Evolutionary conservation across 345 rosid species (phyloP).

Genomic region (Pistacia vera): DNA sequence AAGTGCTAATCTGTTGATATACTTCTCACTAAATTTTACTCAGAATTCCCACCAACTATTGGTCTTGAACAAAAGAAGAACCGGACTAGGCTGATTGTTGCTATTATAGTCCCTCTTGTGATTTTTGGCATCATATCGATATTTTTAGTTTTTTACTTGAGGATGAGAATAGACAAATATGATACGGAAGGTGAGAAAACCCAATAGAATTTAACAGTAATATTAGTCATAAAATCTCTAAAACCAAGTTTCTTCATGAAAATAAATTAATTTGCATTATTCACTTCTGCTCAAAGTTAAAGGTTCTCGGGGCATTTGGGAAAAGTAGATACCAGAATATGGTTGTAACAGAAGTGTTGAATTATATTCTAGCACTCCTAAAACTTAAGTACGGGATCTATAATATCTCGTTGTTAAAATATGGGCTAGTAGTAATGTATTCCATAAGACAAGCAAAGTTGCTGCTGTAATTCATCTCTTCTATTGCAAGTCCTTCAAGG

Average conservation of each 20-base stretch:
- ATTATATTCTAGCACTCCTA: no score
- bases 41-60: constrained; percentile 25
- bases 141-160: not conserved
- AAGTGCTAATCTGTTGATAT: no score
- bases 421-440: no score
- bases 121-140: constrained; percentile 10
- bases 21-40: not conserved
- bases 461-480: not conserved
- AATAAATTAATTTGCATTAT: not conserved
- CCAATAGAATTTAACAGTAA: not conserved
- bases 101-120: constrained; percentile 16
- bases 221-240: not conserved
- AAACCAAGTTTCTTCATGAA: not conserved
- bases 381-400: no score
- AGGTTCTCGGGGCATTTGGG: no score
- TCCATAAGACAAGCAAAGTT: not conserved
- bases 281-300: not conserved
- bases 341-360: no score
- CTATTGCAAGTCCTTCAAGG: not conserved
- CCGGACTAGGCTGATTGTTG: constrained; percentile 24
- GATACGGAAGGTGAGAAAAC: constrained; percentile 24
- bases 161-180: not conserved
- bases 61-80: constrained; percentile 5
- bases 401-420: no score
- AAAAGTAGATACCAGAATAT: no score